Evolutionary conservation across 2,329 filamentous ascomycete genomes (phyloP), one percentile per base, ranked within the genome.

Genomic region (Annulohypoxylon truncatum): DNA sequence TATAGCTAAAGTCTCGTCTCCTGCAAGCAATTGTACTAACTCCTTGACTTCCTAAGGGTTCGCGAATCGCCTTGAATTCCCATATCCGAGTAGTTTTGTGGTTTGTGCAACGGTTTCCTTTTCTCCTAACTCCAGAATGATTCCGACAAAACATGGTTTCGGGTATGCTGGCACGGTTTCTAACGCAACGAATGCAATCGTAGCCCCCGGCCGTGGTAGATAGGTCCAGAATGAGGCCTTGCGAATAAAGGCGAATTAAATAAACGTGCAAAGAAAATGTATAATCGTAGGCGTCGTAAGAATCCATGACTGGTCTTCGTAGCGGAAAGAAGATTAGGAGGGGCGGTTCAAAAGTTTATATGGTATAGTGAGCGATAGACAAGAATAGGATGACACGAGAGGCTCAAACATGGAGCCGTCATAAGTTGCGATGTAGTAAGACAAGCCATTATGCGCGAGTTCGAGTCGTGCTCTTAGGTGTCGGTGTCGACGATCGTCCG

Each of bases 391-490:
- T 42, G 20, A 46, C 44, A 26, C 24, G 20, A 48, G 35, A 9
- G 46, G 28, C 13, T 22, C 24, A 9, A 51, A 29, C 40, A 24
- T 15, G 31, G 33, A 6, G 46, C n/a, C 44, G 44, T 50, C 29
- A 13, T 48, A 44, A 24, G 47, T 56, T 56, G 18, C 31, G 51
- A 47, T 51, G 53, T 58, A 51, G 35, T 20, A n/a, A 26, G 46
- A 42, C 59, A 24, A 26, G 26, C 24, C 4, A 62, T 63, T 75
- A 82, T 20, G 75, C 70, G 61, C 78, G 78, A 64, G 80, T 77
- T 54, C 77, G 77, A 48, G 77, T 66, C 42, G 80, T 78, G 55
- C 76, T 74, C 73, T 77, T 72, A 6, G 80, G 75, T 10, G 79
- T 79, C 44, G 75, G 75, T 38, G 77, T 71, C 22, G 75, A 67